Percentiles rank a stretch among this genome's conserved stretches.
phyloP scores from a whole-genome alignment of 176 grass and related monocot species.

The Secale cereale region DNA sequence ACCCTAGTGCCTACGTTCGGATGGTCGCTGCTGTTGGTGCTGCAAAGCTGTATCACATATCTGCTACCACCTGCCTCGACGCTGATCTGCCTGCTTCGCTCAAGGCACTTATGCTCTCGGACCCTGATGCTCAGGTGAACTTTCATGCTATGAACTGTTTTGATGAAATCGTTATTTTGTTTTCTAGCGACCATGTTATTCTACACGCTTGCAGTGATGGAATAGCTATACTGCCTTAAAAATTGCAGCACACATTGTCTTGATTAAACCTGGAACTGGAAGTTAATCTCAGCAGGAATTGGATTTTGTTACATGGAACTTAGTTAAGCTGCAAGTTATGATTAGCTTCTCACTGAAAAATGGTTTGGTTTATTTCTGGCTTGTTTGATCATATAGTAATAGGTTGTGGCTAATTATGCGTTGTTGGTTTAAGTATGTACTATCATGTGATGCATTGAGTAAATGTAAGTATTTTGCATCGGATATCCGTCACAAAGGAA shows the following conservation, averaged over 20 bases:
- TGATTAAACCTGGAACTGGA: constrained; percentile 21
- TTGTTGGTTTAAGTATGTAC: neutral
- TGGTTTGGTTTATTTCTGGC: neutral
- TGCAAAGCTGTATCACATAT: constrained; percentile 95
- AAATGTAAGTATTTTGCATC: neutral
- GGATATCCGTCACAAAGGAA: neutral
- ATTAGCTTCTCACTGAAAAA: neutral
- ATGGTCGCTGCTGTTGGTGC: constrained; percentile 74
- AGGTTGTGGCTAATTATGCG: neutral
- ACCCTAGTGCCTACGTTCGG: constrained; percentile 81
- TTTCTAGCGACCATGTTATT: neutral
- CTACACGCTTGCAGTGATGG: neutral
- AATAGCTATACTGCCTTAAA: neutral
- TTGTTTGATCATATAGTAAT: neutral
- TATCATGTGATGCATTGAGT: neutral
- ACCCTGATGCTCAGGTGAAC: constrained; percentile 83
- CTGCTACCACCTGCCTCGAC: constrained; percentile 77
- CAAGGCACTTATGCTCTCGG: constrained; percentile 89
- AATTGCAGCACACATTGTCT: neutral
- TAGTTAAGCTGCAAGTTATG: neutral
- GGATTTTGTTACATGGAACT: neutral
- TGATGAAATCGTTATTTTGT: neutral
- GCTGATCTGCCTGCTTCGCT: constrained; percentile 80
- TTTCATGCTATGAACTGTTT: neutral
- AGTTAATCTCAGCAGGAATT: neutral